Evolutionary conservation across 345 rosid genomes (phyloP).

Genomic region (Leavenworthia alabamica): DNA sequence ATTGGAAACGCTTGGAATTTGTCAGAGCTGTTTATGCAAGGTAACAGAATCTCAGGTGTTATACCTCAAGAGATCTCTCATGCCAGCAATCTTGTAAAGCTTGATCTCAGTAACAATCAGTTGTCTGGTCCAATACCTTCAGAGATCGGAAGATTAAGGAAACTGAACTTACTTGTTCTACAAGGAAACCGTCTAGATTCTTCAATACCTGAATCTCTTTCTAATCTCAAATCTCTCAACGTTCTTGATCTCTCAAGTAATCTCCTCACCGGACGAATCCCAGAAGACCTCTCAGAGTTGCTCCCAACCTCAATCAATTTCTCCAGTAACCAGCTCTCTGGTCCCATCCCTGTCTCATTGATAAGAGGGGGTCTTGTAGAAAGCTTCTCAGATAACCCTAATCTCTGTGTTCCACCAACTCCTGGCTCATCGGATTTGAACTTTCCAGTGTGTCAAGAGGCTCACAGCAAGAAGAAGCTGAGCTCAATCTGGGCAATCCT

Average conservation of each 20-base stretch:
- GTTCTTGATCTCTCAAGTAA: conserved; percentile 86
- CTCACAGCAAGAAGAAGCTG: conserved; percentile 39
- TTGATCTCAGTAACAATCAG: conserved; percentile 75
- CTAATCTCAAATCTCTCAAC: conserved; percentile 61
- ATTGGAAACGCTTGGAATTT: conserved; percentile 59
- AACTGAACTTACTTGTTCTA: conserved; percentile 62
- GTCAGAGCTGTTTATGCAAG: conserved; percentile 77
- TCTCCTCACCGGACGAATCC: conserved; percentile 61
- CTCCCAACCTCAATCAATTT: conserved; percentile 73
- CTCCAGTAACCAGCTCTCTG: conserved; percentile 71
- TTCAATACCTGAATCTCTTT: conserved; percentile 63
- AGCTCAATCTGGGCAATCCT: conserved; percentile 58
- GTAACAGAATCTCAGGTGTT: conserved; percentile 59
- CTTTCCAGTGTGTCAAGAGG: conserved; percentile 55
- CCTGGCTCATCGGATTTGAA: conserved; percentile 39
- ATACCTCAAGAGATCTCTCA: conserved; percentile 61
- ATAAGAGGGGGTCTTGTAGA: conserved; percentile 63
- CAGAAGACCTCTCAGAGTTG: conserved; percentile 53
- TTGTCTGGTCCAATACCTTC: conserved; percentile 73
- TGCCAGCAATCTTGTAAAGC: conserved; percentile 70
- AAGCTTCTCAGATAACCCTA: conserved; percentile 79
- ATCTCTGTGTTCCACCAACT: conserved; percentile 59
- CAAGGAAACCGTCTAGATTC: conserved; percentile 62
- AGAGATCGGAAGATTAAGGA: conserved; percentile 59
- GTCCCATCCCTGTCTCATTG: conserved; percentile 71